Evolutionary conservation across 441 rosid species (phyloP).

Genomic region (Rhodomyrtus psidioides): DNA sequence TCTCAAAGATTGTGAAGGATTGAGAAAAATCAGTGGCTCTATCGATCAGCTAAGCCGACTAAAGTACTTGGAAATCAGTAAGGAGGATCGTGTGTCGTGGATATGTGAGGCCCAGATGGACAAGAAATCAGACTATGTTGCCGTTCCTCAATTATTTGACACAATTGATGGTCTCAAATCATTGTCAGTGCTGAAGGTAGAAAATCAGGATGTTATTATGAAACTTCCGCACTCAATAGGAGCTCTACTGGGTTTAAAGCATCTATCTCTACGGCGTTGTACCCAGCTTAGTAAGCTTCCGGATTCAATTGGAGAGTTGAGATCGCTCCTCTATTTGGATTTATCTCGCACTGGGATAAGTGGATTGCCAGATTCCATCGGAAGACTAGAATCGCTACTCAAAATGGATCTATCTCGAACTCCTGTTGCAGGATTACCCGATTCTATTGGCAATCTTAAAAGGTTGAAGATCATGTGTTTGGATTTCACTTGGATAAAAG

Average conservation of each 20-base stretch:
- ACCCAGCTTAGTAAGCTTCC: rapidly evolving
- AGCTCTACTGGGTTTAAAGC: background rate
- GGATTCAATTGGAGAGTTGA: background rate
- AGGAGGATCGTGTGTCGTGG: rapidly evolving
- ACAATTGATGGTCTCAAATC: background rate
- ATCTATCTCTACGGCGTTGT: background rate
- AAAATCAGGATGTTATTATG: rapidly evolving
- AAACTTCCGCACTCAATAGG: background rate
- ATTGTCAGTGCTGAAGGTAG: background rate
- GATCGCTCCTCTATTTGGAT: background rate
- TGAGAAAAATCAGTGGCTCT: background rate
- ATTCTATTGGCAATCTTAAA: background rate
- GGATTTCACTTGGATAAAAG: background rate
- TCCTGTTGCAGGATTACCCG: rapidly evolving
- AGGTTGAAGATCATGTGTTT: background rate
- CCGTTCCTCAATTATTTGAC: background rate
- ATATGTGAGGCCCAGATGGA: background rate
- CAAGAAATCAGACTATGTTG: too few species aligned
- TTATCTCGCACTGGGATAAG: rapidly evolving
- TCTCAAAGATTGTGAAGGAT: background rate
- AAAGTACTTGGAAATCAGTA: background rate
- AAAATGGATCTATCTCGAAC: rapidly evolving
- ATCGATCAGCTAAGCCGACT: background rate
- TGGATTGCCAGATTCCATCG: background rate
- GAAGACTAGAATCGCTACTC: background rate